Evolutionary conservation across 2,329 filamentous ascomycete genomes (phyloP).

Genomic region (Aspergillus awamori): DNA sequence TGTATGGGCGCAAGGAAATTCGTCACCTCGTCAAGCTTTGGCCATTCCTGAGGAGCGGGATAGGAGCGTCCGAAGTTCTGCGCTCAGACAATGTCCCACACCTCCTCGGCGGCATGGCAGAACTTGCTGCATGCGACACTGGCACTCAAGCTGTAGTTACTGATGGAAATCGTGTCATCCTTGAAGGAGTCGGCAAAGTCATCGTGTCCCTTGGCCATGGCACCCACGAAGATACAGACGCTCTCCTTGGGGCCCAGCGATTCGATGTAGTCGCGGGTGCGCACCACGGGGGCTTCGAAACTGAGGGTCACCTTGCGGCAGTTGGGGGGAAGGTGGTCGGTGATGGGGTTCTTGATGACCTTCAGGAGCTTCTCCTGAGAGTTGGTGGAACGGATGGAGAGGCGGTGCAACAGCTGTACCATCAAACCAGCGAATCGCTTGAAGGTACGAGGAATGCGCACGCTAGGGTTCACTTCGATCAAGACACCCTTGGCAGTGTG

Average conservation of each 20-base stretch:
- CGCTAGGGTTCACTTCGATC: constrained; percentile 97
- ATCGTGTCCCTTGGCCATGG: constrained; percentile 96
- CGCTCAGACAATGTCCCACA: constrained; percentile 84
- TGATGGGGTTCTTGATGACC: constrained; percentile 97
- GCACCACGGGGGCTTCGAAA: constrained; percentile 86
- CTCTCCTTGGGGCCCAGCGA: constrained; percentile 80
- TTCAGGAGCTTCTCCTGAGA: constrained; percentile 97
- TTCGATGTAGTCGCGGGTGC: constrained; percentile 85
- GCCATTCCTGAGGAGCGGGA: constrained; percentile 14
- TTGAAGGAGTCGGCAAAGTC: constrained; percentile 94
- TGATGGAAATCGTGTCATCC: constrained; percentile 97
- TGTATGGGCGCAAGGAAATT: constrained; percentile 29
- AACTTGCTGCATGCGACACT: constrained; percentile 99
- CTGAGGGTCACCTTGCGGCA: constrained; percentile 97
- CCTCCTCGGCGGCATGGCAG: constrained; percentile 96
- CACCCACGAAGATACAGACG: constrained; percentile 95
- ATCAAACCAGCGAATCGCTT: constrained; percentile 98
- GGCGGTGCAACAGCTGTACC: constrained; percentile 94
- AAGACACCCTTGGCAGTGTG: constrained; percentile 96
- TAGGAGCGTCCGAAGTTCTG: constrained; percentile 9
- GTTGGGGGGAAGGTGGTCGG: constrained; percentile 92
- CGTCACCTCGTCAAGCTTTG: constrained; percentile 32
- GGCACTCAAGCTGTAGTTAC: constrained; percentile 94
- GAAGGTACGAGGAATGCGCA: constrained; percentile 96
- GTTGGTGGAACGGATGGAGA: constrained; percentile 94